Conservation (phyloP, 1,284 basidiomycete genomes). For the Cutaneotrichosporon mucoides region DNA sequence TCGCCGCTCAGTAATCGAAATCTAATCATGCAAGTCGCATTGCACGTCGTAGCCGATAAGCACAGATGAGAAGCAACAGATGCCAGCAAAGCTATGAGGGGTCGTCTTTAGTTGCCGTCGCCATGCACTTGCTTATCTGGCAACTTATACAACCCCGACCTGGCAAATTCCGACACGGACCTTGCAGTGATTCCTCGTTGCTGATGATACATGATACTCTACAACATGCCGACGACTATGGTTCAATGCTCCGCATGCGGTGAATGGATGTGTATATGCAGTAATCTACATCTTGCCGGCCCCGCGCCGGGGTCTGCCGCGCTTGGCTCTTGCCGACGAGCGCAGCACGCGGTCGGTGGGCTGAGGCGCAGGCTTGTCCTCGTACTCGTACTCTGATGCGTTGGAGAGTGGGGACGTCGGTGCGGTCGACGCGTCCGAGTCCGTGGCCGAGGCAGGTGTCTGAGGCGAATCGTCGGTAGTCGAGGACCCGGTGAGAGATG, state of each 20-base stretch:
- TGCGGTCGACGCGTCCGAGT: constrained; percentile 9
- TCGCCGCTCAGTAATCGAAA: too few relatives aligned
- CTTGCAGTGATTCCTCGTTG: too few relatives aligned
- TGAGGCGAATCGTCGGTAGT: constrained; percentile 1
- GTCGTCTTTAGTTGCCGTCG: too few relatives aligned
- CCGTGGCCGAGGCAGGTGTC: background rate
- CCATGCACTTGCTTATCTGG: too few relatives aligned
- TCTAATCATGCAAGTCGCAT: too few relatives aligned
- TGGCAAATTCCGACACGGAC: too few relatives aligned
- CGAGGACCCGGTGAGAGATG: background rate
- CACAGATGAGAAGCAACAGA: too few relatives aligned
- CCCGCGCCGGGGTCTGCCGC: background rate
- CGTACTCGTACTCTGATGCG: constrained; percentile 7
- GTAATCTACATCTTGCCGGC: constrained; percentile 11
- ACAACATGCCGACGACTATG: background rate
- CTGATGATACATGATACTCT: background rate
- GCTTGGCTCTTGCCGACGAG: background rate
- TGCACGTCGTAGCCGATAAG: too few relatives aligned
- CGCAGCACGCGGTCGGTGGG: background rate
- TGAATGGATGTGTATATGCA: too few relatives aligned
- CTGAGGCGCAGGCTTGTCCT: background rate
- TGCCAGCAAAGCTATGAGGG: too few relatives aligned
- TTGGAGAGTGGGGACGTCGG: constrained; percentile 13
- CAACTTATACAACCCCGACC: too few relatives aligned
- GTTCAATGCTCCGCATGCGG: too few relatives aligned